These are phyloP conservation scores for Leccinum cinnamomeum DNA, from an alignment of 1,284 basidiomycete species.

Conservation along the genomic window DNA sequence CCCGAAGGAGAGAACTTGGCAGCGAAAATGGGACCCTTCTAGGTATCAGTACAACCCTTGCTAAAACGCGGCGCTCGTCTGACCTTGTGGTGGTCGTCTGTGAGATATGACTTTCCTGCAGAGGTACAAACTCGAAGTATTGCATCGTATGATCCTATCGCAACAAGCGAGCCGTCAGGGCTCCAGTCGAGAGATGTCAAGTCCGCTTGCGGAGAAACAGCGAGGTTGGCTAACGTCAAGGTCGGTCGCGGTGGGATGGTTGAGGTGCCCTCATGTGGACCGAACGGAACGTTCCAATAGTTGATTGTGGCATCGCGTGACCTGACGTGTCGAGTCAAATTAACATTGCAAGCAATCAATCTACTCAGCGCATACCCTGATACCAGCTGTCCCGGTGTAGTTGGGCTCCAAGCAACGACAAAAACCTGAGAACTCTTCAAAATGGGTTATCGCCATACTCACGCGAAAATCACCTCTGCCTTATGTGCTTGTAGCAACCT, in stretches of 20 bases:
- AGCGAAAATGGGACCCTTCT: slow-evolving; percentile 74
- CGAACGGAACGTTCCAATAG: slow-evolving; percentile 68
- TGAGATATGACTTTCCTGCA: slow-evolving; percentile 59
- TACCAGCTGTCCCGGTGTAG: slow-evolving; percentile 58
- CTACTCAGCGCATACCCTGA: slow-evolving; percentile 57
- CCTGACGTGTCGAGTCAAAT: slow-evolving; percentile 37
- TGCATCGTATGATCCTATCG: slow-evolving; percentile 74
- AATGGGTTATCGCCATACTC: neutral
- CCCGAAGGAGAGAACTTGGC: slow-evolving; percentile 70
- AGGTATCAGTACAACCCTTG: slow-evolving; percentile 19
- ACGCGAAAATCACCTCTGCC: slow-evolving; percentile 50
- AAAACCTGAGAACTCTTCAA: slow-evolving; percentile 57
- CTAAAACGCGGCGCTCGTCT: slow-evolving; percentile 14
- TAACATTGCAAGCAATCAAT: neutral
- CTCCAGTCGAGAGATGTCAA: slow-evolving; percentile 78
- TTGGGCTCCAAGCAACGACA: slow-evolving; percentile 78
- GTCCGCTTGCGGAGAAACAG: slow-evolving; percentile 51
- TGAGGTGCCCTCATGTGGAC: slow-evolving; percentile 34
- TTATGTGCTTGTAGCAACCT: slow-evolving; percentile 57
- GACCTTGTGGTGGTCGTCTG: slow-evolving; percentile 64
- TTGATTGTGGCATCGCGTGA: slow-evolving; percentile 77
- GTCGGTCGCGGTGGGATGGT: slow-evolving; percentile 35
- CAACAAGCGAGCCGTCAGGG: slow-evolving; percentile 65
- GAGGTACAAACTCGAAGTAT: slow-evolving; percentile 62
- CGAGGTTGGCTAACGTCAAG: slow-evolving; percentile 50